A percentile compares a stretch with the other conserved stretches of the same genome.
Conservation (phyloP, 306 rosid species). For the Malus domestica region ASM211411v1 NC_041795.1:8041501-8042000, state of each 20-base stretch:
- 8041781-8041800: too few species aligned
- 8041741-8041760: too few species aligned
- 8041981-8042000: not conserved
- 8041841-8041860: not conserved
- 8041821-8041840: not conserved
- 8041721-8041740: too few species aligned
- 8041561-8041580: too few species aligned
- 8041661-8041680: not conserved
- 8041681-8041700: not conserved
- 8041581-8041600: too few species aligned
- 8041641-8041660: not conserved
- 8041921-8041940: not conserved
- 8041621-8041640: too few species aligned
- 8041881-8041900: not conserved
- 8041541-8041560: too few species aligned
- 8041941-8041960: not conserved
- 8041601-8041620: too few species aligned
- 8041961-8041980: not conserved
- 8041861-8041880: not conserved
- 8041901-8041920: not conserved
- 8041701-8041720: too few species aligned
- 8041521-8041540: too few species aligned
- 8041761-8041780: too few species aligned
- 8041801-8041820: too few species aligned
- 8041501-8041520: not conserved